Base-by-base conservation (phyloP, 108 stramenopile species). In the Nannochloropsis gaditana region DNA sequence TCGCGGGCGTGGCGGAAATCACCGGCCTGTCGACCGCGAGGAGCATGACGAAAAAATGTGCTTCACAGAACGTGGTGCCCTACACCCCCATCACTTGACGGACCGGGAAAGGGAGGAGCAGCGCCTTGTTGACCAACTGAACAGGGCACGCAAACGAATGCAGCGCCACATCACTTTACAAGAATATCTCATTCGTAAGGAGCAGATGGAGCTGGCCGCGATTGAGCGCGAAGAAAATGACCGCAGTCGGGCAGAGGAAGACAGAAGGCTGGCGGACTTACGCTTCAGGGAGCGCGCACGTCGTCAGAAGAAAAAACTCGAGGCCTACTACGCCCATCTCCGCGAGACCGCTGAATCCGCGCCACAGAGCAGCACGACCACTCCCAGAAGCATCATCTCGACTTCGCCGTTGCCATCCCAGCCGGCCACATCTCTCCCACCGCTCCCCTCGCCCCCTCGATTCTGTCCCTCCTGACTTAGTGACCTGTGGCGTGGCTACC, bases 131-230 rank as follows among this genome's bases (percentile, higher is more conserved):
- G 44, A 59, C 44, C 21, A 85, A n/a, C 80, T 31, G 15, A 31
- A n/a, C 43, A 17, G 84, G 19, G 83, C 21, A 21, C 86, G 85
- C 84, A 45, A 89, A 31, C 87, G 90, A 3, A 90, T 92, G 88
- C 88, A 85, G 89, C 91, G 90, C 45, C 88, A 92, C 10, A 83
- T 88, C 43, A 87, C 90, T 82, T 88, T 92, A 41, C 91, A 91
- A 45, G 90, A 91, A 81, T 92, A 90, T 89, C 90, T 92, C 21
- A 44, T 84, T 59, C 83, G 88, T 9, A 92, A 92, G 91, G 91
- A 88, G 44, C 84, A 86, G 80, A 44, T 44, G 47, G 91, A 86
- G 80, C 82, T 86, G 43, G 90, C 89, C 80, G 45, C 85, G 21
- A 85, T 90, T 41, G 83, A 83, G 44, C 73, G 42, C 42, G 90